phyloP scores from a whole-genome alignment of 768 basidiomycete species.

The Suillus ampliporus region DNA sequence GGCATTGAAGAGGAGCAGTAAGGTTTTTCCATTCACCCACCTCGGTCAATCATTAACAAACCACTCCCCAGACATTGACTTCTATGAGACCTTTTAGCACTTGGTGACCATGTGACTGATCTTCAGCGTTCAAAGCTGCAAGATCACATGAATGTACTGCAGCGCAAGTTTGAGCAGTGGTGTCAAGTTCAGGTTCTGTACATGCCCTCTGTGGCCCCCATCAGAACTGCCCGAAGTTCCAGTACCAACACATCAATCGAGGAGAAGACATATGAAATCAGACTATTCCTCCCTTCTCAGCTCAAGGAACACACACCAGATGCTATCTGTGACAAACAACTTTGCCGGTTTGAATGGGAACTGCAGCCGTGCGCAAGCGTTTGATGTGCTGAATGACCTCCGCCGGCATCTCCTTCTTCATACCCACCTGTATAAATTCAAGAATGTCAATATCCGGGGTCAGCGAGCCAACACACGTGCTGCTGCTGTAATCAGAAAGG shows the following conservation, averaged over 20 bases:
- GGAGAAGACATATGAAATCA: not conserved
- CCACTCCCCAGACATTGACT: not conserved
- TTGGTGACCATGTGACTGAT: constrained; percentile 31
- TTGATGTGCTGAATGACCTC: constrained; percentile 34
- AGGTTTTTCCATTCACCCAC: not conserved
- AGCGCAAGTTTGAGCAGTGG: constrained; percentile 36
- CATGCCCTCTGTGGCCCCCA: constrained; percentile 23
- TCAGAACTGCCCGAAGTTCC: not conserved
- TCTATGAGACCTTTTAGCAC: not conserved
- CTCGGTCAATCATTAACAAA: not conserved
- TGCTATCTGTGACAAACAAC: not conserved
- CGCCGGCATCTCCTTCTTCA: constrained; percentile 34
- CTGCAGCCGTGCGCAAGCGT: constrained; percentile 37
- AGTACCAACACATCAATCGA: not conserved
- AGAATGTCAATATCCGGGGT: constrained; percentile 26
- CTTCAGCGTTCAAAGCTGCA: constrained; percentile 35
- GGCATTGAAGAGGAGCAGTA: constrained; percentile 26
- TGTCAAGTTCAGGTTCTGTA: constrained; percentile 32
- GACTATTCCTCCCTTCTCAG: not conserved
- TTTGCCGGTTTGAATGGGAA: constrained; percentile 29
- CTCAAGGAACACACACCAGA: not conserved
- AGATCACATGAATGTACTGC: constrained; percentile 28
- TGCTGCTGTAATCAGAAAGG: not conserved
- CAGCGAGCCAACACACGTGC: constrained; percentile 5
- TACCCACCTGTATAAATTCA: constrained; percentile 36